These are phyloP conservation scores for Trametes cingulata DNA, from an alignment of 768 basidiomycete genomes.

Conservation along the genomic window DNA sequence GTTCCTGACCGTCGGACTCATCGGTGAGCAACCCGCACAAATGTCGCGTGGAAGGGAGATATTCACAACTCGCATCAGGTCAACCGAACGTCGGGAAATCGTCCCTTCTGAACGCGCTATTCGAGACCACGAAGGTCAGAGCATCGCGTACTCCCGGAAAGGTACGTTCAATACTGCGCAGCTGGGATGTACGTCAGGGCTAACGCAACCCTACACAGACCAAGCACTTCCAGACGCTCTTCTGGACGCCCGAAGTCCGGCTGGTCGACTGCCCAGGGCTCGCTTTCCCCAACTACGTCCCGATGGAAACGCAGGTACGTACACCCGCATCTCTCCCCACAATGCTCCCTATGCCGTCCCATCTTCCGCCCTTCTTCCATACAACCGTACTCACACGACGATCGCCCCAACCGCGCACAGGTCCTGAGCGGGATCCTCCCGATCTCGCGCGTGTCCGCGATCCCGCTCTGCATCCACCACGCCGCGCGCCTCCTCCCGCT, in stretches of 20 bases:
- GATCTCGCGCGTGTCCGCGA: slow-evolving; percentile 81
- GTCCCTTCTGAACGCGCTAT: slow-evolving; percentile 87
- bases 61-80: slow-evolving; percentile 42
- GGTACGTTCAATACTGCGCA: slow-evolving; percentile 37
- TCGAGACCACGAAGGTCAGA: slow-evolving; percentile 74
- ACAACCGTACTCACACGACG: not conserved
- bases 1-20: slow-evolving; percentile 77
- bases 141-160: slow-evolving; percentile 89
- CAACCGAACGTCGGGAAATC: slow-evolving; percentile 98
- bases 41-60: not conserved
- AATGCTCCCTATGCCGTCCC: not conserved
- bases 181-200: not conserved
- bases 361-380: not conserved
- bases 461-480: slow-evolving; percentile 80
- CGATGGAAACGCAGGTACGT: slow-evolving; percentile 79
- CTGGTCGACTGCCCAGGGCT: slow-evolving; percentile 96
- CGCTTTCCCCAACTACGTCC: slow-evolving; percentile 82
- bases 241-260: slow-evolving; percentile 82
- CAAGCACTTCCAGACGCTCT: slow-evolving; percentile 94
- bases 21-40: slow-evolving; percentile 48
- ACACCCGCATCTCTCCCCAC: not conserved
- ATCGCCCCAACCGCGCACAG: slow-evolving; percentile 34
- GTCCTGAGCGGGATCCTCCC: slow-evolving; percentile 72
- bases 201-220: slow-evolving; percentile 52
- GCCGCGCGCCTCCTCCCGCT: slow-evolving; percentile 71